Evolutionary conservation across 208 protist species (phyloP).

Genomic region (Willaertia magna): DNA sequence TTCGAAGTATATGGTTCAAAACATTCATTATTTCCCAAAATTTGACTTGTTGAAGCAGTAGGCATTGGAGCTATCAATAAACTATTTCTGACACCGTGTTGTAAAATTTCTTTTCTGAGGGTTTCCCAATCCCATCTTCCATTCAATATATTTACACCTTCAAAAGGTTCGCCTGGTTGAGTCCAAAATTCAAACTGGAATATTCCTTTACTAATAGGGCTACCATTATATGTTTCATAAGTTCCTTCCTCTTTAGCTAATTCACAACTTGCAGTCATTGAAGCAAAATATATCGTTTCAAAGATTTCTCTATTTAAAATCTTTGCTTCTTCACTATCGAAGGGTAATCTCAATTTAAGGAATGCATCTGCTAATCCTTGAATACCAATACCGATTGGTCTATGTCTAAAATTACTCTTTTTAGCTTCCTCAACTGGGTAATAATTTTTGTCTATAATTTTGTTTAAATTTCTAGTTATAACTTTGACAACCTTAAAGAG

Average conservation of each 20-base stretch:
- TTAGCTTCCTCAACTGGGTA: constrained; percentile 90
- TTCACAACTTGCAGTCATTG: constrained; percentile 66
- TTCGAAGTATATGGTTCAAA: constrained; percentile 99
- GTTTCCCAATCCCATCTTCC: constrained; percentile 85
- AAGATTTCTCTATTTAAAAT: constrained; percentile 94
- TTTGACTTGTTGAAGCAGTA: constrained; percentile 98
- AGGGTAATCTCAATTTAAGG: constrained; percentile 81
- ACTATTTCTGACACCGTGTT: constrained; percentile 89
- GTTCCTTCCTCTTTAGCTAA: constrained; percentile 76
- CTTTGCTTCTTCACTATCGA: constrained; percentile 70
- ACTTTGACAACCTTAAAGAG: constrained; percentile 76
- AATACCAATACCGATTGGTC: constrained; percentile 95
- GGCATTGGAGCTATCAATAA: constrained; percentile 98
- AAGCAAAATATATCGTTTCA: constrained; percentile 97
- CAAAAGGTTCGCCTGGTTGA: constrained; percentile 39
- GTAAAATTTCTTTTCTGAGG: constrained; percentile 67
- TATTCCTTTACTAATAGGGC: constrained; percentile 80
- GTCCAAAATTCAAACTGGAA: constrained; percentile 98
- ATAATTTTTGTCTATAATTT: constrained; percentile 95
- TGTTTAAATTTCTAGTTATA: constrained; percentile 90
- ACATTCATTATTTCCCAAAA: constrained; percentile 98
- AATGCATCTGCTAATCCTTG: constrained; percentile 97
- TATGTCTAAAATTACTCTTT: constrained; percentile 86
- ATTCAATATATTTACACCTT: background rate
- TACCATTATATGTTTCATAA: constrained; percentile 84